Percentiles rank a stretch among this genome's conserved stretches.
Conservation (phyloP, 257 asterid genomes). For the Gentiana straminea region DNA sequence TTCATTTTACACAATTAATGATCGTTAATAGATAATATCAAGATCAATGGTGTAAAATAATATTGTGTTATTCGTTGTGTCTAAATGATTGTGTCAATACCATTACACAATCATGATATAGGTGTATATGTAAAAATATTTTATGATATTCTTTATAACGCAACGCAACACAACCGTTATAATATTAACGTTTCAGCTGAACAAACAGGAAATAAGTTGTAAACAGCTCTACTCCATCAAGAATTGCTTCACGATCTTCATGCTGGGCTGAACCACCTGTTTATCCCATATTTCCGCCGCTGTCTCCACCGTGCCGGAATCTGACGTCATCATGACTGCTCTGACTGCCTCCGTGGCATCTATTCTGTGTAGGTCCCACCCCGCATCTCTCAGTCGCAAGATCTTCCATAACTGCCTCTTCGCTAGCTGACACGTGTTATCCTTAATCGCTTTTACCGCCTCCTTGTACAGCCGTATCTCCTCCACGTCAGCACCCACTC, state of each 20-base stretch:
- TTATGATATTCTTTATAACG: no score
- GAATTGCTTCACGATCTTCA: slow-evolving; percentile 74
- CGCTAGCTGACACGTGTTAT: slow-evolving; percentile 65
- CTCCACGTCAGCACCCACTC: slow-evolving; percentile 12
- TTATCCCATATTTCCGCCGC: slow-evolving; percentile 53
- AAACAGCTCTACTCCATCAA: slow-evolving; percentile 74
- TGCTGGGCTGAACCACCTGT: slow-evolving; percentile 65
- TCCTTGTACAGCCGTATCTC: slow-evolving; percentile 28
- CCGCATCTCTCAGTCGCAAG: slow-evolving; percentile 52
- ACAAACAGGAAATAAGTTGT: slow-evolving; percentile 21
- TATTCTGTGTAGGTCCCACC: slow-evolving; percentile 70
- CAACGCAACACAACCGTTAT: no score
- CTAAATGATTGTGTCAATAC: no score
- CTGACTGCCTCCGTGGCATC: slow-evolving; percentile 61
- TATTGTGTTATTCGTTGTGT: no score
- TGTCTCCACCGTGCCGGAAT: slow-evolving; percentile 19
- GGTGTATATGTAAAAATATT: no score
- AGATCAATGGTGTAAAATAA: no score
- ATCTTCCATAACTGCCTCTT: slow-evolving; percentile 63
- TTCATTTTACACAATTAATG: no score
- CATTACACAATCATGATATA: no score
- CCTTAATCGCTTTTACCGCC: slow-evolving; percentile 63
- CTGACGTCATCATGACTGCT: slow-evolving; percentile 30
- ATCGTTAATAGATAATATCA: no score
- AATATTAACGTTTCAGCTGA: neutral